phyloP scores from a whole-genome alignment of 192 early-diverging fungal genomes.

The Coemansia sp. region DNA sequence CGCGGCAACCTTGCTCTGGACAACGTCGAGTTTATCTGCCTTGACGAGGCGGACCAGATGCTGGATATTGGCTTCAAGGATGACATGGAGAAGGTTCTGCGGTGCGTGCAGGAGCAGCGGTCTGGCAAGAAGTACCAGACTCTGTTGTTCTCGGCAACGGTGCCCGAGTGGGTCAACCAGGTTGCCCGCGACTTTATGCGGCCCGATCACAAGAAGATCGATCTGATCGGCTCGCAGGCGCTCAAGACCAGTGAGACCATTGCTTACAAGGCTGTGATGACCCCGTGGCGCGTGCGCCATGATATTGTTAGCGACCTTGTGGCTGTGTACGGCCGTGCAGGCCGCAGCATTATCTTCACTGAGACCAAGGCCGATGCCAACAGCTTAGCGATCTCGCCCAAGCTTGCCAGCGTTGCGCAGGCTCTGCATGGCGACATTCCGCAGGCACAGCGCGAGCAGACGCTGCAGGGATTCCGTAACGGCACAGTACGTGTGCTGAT shows the following conservation, averaged over 20 bases:
- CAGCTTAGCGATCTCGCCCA: constrained; percentile 76
- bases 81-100: constrained; percentile 87
- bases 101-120: constrained; percentile 82
- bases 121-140: constrained; percentile 70
- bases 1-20: constrained; percentile 73
- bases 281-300: constrained; percentile 85
- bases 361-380: constrained; percentile 92
- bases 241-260: constrained; percentile 90
- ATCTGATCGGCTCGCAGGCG: constrained; percentile 84
- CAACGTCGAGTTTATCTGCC: constrained; percentile 71
- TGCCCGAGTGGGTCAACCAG: constrained; percentile 73
- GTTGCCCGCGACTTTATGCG: constrained; percentile 72
- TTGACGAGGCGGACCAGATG: constrained; percentile 97
- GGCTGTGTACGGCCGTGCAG: constrained; percentile 80
- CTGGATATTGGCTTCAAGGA: constrained; percentile 96
- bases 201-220: constrained; percentile 70
- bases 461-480: constrained; percentile 92
- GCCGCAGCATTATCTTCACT: constrained; percentile 90
- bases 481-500: constrained; percentile 91
- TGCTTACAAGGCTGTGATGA: constrained; percentile 80
- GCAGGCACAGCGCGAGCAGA: constrained; percentile 82
- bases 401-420: constrained; percentile 80
- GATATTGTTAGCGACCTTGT: constrained; percentile 95
- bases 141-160: constrained; percentile 94
- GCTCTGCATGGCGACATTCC: constrained; percentile 91